phyloP scores from a whole-genome alignment of 345 rosid species.

The Luvunga scandens region DNA sequence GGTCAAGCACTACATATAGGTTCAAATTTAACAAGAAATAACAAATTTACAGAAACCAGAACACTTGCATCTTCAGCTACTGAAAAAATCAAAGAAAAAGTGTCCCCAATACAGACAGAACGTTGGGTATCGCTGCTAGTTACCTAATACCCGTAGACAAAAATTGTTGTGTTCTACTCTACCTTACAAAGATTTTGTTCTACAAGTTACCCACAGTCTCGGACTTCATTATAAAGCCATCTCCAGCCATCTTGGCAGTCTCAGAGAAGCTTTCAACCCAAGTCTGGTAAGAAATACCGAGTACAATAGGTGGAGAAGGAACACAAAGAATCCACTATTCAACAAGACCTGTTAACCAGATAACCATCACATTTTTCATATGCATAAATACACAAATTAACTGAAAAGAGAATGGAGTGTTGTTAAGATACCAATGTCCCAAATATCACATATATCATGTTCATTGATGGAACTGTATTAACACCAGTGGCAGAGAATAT shows the following conservation, averaged over 20 bases:
- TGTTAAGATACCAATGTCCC: slow-evolving; percentile 64
- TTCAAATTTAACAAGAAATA: neutral
- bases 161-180: neutral
- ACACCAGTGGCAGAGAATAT: slow-evolving; percentile 71
- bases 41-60: neutral
- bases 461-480: slow-evolving; percentile 80
- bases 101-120: neutral
- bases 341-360: slow-evolving; percentile 59
- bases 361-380: slow-evolving; percentile 6
- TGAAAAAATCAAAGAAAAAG: too few species aligned
- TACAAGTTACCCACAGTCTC: neutral
- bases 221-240: slow-evolving; percentile 45
- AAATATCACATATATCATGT: slow-evolving; percentile 64
- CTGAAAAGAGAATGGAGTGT: neutral
- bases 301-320: slow-evolving; percentile 77
- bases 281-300: slow-evolving; percentile 74
- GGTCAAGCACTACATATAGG: neutral
- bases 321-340: slow-evolving; percentile 77
- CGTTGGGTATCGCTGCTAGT: neutral
- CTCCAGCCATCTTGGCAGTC: slow-evolving; percentile 82
- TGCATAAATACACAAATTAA: neutral
- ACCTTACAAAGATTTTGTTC: neutral
- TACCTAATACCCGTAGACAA: neutral
- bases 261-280: slow-evolving; percentile 67
- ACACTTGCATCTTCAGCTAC: neutral